These are phyloP conservation scores for Polysphondylium violaceum DNA, from an alignment of 78 protist genomes.

Conservation along the genomic window DNA sequence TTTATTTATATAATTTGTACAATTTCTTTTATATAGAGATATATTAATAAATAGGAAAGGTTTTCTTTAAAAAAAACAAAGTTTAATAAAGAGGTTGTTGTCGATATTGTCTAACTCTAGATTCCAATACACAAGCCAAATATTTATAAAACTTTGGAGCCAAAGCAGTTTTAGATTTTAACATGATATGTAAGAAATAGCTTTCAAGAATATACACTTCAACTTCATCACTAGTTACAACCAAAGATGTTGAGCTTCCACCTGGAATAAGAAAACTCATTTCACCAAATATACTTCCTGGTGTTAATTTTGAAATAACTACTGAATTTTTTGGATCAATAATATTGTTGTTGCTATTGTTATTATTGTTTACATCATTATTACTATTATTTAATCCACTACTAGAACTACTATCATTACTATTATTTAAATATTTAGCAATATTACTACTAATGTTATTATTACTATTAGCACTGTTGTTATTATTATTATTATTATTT, in stretches of 20 bases:
- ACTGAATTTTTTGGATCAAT: slow-evolving; percentile 20
- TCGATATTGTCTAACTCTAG: slow-evolving; percentile 38
- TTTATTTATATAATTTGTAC: too few species aligned
- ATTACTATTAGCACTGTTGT: not conserved
- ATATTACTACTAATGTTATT: not conserved
- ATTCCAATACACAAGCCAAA: slow-evolving; percentile 72
- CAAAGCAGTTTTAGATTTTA: slow-evolving; percentile 59
- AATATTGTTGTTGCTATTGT: not conserved
- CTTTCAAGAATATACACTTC: slow-evolving; percentile 77
- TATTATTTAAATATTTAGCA: not conserved
- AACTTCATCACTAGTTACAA: slow-evolving; percentile 69
- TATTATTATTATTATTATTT: not conserved
- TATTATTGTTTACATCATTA: too few species aligned
- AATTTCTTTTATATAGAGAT: too few species aligned
- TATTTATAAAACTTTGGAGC: slow-evolving; percentile 82
- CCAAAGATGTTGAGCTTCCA: slow-evolving; percentile 61
- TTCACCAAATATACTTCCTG: slow-evolving; percentile 80
- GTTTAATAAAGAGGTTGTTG: slow-evolving; percentile 3
- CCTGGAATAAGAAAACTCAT: slow-evolving; percentile 68
- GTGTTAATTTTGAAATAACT: slow-evolving; percentile 13
- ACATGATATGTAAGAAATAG: slow-evolving; percentile 73
- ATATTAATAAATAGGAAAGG: too few species aligned
- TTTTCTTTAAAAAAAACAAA: too few species aligned
- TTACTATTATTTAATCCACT: too few species aligned
- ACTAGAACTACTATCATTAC: not conserved